phyloP scores from a whole-genome alignment of 805 yeast species.

The Blastobotrys parvus region DNA sequence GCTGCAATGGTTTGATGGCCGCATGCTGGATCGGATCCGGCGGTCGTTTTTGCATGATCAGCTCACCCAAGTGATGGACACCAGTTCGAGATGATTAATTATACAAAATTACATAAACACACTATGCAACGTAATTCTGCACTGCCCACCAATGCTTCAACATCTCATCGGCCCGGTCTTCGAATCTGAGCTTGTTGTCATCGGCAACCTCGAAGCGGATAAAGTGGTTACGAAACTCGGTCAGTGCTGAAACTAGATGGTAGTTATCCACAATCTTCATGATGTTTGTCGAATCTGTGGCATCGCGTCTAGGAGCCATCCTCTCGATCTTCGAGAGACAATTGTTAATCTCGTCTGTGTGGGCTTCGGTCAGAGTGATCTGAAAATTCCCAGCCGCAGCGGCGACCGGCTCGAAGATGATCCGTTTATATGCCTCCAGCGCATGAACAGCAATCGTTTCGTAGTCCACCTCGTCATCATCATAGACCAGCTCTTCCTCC shows the following conservation, averaged over 20 bases:
- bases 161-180: not conserved
- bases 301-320: not conserved
- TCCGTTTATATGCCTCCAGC: not conserved
- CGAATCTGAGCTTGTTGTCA: not conserved
- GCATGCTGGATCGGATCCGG: not conserved
- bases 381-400: not conserved
- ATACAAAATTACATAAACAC: too few species aligned
- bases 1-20: constrained; percentile 11
- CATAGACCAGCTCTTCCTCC: not conserved
- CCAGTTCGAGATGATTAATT: too few species aligned
- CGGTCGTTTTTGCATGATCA: not conserved
- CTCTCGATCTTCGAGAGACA: not conserved
- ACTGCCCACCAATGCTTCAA: not conserved
- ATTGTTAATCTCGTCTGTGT: not conserved
- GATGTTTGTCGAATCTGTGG: not conserved
- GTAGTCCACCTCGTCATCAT: not conserved
- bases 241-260: not conserved
- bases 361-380: not conserved
- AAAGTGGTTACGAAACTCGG: not conserved
- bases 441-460: not conserved
- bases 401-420: not conserved
- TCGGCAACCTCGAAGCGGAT: not conserved
- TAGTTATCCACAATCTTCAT: not conserved
- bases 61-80: not conserved
- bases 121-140: too few species aligned